phyloP scores from a whole-genome alignment of 768 basidiomycete genomes.

The Dendrothele bispora region DNA sequence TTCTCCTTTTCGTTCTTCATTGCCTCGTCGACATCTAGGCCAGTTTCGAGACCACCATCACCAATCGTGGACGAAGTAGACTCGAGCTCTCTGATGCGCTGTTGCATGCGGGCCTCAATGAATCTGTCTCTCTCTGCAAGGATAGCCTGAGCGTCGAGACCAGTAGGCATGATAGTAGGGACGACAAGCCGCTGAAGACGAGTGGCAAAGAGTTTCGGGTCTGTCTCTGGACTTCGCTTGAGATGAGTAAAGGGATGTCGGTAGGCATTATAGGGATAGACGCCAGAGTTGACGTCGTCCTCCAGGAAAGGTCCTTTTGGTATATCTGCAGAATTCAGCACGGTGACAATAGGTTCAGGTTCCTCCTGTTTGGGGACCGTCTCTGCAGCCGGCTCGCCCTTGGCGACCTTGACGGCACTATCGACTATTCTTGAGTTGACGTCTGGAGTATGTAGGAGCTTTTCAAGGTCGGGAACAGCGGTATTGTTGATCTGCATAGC shows the following conservation, averaged over 20 bases:
- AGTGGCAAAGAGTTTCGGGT: constrained; percentile 64
- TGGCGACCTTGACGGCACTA: constrained; percentile 71
- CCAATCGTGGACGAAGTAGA: constrained; percentile 77
- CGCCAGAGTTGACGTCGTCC: constrained; percentile 73
- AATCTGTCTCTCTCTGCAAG: constrained; percentile 90
- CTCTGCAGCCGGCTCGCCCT: constrained; percentile 45
- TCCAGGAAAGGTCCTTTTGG: constrained; percentile 79
- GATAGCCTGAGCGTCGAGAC: constrained; percentile 90
- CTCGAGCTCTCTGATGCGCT: constrained; percentile 87
- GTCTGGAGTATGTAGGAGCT: constrained; percentile 60
- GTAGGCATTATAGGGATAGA: constrained; percentile 93
- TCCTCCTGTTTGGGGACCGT: constrained; percentile 57
- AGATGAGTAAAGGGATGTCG: constrained; percentile 82
- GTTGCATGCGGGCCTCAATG: constrained; percentile 85
- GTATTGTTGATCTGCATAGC: constrained; percentile 66
- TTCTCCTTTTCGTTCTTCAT: too few relatives aligned
- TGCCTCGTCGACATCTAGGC: constrained; percentile 37
- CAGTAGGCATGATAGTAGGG: constrained; percentile 87
- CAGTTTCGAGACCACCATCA: constrained; percentile 63
- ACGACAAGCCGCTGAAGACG: constrained; percentile 80
- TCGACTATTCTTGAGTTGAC: constrained; percentile 66
- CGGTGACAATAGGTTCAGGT: constrained; percentile 29
- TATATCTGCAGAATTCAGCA: constrained; percentile 55
- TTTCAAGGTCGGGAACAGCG: constrained; percentile 63
- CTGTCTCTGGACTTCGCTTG: constrained; percentile 60